Percentiles rank a stretch among this genome's conserved stretches.
These are phyloP conservation scores for Evernia prunastri DNA, from an alignment of 495 filamentous ascomycete species.

Conservation along the genomic window DNA sequence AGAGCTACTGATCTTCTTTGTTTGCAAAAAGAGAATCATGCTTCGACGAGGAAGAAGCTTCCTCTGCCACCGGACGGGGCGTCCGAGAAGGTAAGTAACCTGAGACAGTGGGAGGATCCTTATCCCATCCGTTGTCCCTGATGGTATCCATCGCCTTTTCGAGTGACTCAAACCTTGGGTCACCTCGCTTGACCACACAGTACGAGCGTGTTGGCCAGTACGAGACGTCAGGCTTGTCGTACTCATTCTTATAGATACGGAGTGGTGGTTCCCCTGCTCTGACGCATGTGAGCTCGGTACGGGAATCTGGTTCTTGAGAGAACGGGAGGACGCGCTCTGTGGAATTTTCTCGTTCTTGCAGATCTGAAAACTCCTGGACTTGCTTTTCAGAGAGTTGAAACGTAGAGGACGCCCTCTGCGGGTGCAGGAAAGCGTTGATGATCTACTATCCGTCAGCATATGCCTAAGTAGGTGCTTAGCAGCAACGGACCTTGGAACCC, in stretches of 20 bases:
- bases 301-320: neutral
- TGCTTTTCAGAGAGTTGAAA: no score
- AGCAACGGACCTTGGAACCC: no score
- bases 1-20: no score
- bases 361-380: no score
- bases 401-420: no score
- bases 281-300: neutral
- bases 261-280: neutral
- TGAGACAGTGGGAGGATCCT: neutral
- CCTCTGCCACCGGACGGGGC: neutral
- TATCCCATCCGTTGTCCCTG: neutral
- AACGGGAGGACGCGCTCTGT: no score
- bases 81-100: neutral
- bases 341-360: no score
- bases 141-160: neutral
- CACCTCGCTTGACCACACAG: neutral
- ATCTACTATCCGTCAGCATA: no score
- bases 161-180: neutral
- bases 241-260: neutral
- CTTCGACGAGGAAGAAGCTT: neutral
- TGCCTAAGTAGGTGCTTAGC: no score
- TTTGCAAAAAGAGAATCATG: no score
- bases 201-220: neutral
- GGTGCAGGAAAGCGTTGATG: no score
- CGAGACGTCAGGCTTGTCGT: neutral